Conservation (phyloP, 2,329 filamentous ascomycete genomes). For the Tolypocladium amazonense region DNA sequence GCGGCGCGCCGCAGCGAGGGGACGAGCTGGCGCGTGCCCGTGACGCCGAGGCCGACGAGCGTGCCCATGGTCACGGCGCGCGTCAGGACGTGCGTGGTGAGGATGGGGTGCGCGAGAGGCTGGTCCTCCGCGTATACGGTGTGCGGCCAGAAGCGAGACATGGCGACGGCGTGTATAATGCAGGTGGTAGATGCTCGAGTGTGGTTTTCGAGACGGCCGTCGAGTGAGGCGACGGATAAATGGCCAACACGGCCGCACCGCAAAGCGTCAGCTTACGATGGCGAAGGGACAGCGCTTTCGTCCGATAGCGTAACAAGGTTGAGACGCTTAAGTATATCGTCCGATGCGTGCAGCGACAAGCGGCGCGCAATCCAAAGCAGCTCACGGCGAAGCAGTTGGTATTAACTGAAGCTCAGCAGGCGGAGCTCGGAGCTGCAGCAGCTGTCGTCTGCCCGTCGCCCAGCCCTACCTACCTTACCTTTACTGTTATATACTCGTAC, state of each 20-base stretch:
- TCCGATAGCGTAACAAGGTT: background rate
- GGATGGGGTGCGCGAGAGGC: conserved; percentile 39
- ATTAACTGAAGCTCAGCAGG: background rate
- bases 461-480: background rate
- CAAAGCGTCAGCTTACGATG: background rate
- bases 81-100: conserved; percentile 48
- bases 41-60: conserved; percentile 32
- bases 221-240: background rate
- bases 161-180: conserved; percentile 14
- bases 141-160: conserved; percentile 47
- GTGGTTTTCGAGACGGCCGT: background rate
- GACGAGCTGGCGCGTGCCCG: conserved; percentile 20
- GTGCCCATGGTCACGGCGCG: conserved; percentile 43
- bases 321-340: background rate
- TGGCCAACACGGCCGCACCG: background rate
- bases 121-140: conserved; percentile 54
- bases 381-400: background rate
- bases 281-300: background rate
- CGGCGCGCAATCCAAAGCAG: background rate
- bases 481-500: background rate
- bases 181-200: background rate
- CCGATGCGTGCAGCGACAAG: background rate
- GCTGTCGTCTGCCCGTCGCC: background rate
- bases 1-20: conserved; percentile 17
- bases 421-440: background rate